Conservation (phyloP, 2,329 filamentous ascomycete species). For the Neoascochyta sp. region DNA sequence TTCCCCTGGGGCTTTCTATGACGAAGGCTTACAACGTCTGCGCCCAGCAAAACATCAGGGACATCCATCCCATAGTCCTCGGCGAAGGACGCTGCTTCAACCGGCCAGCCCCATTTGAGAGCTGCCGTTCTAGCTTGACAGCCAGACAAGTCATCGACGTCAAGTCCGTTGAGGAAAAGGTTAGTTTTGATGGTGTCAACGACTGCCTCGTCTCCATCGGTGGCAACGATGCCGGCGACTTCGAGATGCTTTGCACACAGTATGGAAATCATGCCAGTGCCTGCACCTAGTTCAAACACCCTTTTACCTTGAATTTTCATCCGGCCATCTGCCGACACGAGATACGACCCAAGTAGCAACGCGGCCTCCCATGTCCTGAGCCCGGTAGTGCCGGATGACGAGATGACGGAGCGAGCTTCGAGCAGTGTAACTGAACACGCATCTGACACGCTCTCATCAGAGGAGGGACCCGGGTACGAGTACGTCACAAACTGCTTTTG, state of each 20-base stretch:
- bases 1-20: too few relatives aligned
- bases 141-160: constrained; percentile 39
- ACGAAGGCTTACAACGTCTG: constrained; percentile 58
- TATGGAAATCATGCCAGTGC: constrained; percentile 72
- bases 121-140: constrained; percentile 49
- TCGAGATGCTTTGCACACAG: constrained; percentile 66
- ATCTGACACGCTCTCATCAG: constrained; percentile 13
- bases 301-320: constrained; percentile 51
- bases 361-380: constrained; percentile 79
- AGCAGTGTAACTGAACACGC: constrained; percentile 57
- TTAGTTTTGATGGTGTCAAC: constrained; percentile 65
- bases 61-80: constrained; percentile 47
- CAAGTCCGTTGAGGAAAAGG: constrained; percentile 63
- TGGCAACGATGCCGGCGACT: constrained; percentile 60
- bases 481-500: constrained; percentile 75
- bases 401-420: constrained; percentile 66
- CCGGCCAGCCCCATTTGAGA: constrained; percentile 61
- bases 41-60: constrained; percentile 65
- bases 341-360: constrained; percentile 67
- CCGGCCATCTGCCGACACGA: constrained; percentile 48
- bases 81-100: constrained; percentile 57
- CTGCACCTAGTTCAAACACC: constrained; percentile 70
- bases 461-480: constrained; percentile 31
- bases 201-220: constrained; percentile 71
- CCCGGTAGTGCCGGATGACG: constrained; percentile 69